A percentile compares a stretch with the other conserved stretches of the same genome.
phyloP scores from a whole-genome alignment of 306 rosid genomes.

The Gleditsia sinensis region DNA sequence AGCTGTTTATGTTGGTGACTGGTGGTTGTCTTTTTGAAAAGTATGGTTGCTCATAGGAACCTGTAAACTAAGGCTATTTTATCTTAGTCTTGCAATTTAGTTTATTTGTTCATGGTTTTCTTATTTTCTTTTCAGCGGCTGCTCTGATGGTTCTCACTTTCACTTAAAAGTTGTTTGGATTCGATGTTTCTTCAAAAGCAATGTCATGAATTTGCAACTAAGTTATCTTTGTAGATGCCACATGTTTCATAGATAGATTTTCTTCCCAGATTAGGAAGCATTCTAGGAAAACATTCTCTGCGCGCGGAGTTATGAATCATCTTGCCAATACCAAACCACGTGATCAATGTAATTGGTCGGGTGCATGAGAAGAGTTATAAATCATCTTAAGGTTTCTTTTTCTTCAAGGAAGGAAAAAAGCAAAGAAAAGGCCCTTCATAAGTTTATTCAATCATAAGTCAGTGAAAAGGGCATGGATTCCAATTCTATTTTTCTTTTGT shows the following conservation, averaged over 20 bases:
- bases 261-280: neutral
- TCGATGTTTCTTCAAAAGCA: neutral
- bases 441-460: too few species aligned
- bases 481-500: neutral
- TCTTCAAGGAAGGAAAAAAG: too few species aligned
- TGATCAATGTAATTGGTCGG: too few species aligned
- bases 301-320: too few species aligned
- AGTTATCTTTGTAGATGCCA: neutral
- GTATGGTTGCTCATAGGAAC: neutral
- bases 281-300: neutral
- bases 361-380: too few species aligned
- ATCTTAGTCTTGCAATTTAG: neutral
- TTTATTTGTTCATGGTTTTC: neutral
- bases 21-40: neutral
- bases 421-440: too few species aligned
- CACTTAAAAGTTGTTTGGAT: neutral
- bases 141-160: neutral
- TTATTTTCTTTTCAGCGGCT: neutral
- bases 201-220: conserved; percentile 5
- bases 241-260: neutral
- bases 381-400: too few species aligned
- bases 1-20: conserved; percentile 15
- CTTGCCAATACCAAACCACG: too few species aligned
- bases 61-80: neutral
- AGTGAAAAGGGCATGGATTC: neutral